Evolutionary conservation across 106 monocot genomes (phyloP).

Genomic region (Chionographis japonica): DNA sequence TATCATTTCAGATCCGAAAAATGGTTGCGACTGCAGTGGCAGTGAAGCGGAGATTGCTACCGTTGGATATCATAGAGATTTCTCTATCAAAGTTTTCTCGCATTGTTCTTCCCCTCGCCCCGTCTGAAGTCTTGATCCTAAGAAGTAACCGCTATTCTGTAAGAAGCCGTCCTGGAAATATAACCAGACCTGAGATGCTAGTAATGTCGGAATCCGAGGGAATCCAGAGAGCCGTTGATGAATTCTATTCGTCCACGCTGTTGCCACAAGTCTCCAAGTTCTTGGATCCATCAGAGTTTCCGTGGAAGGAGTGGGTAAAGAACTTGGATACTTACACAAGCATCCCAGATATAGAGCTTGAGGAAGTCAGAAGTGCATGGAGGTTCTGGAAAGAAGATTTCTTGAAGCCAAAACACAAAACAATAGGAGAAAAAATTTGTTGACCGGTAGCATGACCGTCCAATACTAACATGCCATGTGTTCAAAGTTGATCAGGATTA

Average conservation of each 20-base stretch:
- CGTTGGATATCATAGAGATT: slow-evolving; percentile 55
- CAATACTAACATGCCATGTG: no score
- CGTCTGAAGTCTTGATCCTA: slow-evolving; percentile 79
- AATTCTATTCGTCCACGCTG: slow-evolving; percentile 48
- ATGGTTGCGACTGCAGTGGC: slow-evolving; percentile 96
- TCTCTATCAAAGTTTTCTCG: slow-evolving; percentile 83
- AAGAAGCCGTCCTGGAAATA: slow-evolving; percentile 40
- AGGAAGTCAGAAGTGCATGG: slow-evolving; percentile 66
- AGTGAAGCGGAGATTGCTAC: slow-evolving; percentile 72
- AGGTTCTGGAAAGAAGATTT: slow-evolving; percentile 47
- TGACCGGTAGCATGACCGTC: no score
- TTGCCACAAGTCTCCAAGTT: slow-evolving; percentile 66
- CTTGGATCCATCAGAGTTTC: slow-evolving; percentile 58
- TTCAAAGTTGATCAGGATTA: no score
- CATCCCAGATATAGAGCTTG: slow-evolving; percentile 57
- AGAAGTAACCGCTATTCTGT: slow-evolving; percentile 42
- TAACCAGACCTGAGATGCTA: slow-evolving; percentile 47
- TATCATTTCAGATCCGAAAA: slow-evolving; percentile 66
- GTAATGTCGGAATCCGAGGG: slow-evolving; percentile 61
- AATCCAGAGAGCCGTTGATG: slow-evolving; percentile 45
- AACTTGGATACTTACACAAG: slow-evolving; percentile 57
- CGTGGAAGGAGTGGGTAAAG: slow-evolving; percentile 79
- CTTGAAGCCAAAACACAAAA: slow-evolving; percentile 1
- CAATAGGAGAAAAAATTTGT: no score
- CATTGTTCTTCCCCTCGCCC: slow-evolving; percentile 75